Evolutionary conservation across 352 stramenopile species (phyloP), one percentile per base, ranked within the genome.

Genomic region (Phytophthora uliginosa): DNA sequence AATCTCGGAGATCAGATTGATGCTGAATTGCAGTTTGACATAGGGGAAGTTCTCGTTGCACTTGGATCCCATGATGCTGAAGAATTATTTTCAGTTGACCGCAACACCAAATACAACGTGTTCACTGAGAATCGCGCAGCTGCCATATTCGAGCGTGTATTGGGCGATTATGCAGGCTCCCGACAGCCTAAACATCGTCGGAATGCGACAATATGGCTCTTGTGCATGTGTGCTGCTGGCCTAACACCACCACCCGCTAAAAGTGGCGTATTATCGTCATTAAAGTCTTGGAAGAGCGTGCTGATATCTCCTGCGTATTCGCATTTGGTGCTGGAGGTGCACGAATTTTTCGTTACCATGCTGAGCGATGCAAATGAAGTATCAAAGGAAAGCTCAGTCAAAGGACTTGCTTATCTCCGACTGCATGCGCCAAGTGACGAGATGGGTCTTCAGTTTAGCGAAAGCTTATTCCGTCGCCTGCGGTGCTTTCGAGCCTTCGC

Each of bases 341-440:
- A 96, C 66, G 89, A 96, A 50, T 90, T 92, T 62, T 90, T 93
- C 28, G 82, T 95, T 45, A 88, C 87, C 22, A 91, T 95, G 83
- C 68, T 96, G 3, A 95, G 95, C 68, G 89, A 96, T 59, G 57
- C 77, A 6, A 84, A 89, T 40, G 76, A 78, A 60, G 74, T 93
- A 1, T 69, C 82, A 17, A 93, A 92, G 61, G 89, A 96, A 64
- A 89, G 87, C 51, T 87, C 89, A 2, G 82, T 96, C 4, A 94
- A 96, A 66, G 84, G 84, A 6, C 80, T 94, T 8, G 85, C 86
- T n/a, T 92, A 94, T 28, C 72, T 96, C 36, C 79, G 85, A 40
- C 63, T 93, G 4, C 77, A 75, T 59, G 83, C 88, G 8, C 85
- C 85, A 20, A 86, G 66, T 28, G 60, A 75, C n/a, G 79, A 86